phyloP scores from a whole-genome alignment of 106 monocot genomes.

The Acorus calamus region DNA sequence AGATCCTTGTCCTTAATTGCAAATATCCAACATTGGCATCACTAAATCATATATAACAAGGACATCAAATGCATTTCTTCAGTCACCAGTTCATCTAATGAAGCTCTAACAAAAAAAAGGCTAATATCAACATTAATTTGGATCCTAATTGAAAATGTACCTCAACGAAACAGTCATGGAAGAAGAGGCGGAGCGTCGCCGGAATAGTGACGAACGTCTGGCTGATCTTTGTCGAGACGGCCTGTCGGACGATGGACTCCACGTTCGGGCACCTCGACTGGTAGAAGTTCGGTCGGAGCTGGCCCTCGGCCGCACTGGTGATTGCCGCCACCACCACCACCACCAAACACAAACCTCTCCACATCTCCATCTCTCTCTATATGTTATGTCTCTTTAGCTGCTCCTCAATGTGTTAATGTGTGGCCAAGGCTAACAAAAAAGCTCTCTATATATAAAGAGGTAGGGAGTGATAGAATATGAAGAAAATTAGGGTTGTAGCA shows the following conservation, averaged over 20 bases:
- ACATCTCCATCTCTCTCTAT: conserved; percentile 2
- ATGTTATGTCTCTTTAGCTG: too few species aligned
- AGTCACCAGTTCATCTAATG: too few species aligned
- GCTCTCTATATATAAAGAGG: neutral
- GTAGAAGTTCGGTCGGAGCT: conserved; percentile 26
- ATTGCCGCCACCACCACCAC: neutral
- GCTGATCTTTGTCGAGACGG: conserved; percentile 30
- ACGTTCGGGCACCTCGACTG: conserved; percentile 29
- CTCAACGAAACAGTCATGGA: conserved; percentile 50
- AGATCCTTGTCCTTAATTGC: too few species aligned
- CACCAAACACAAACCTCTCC: neutral
- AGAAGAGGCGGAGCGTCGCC: conserved; percentile 45
- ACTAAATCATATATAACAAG: too few species aligned
- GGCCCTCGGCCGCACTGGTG: conserved; percentile 2
- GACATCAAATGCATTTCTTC: too few species aligned
- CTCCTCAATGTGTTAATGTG: too few species aligned
- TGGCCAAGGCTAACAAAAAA: too few species aligned
- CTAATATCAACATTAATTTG: neutral
- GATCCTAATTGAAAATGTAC: conserved; percentile 10
- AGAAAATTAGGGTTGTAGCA: neutral
- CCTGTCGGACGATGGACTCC: conserved; percentile 26
- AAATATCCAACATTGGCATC: too few species aligned
- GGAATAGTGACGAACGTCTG: conserved; percentile 47
- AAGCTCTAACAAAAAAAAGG: neutral
- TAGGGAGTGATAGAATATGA: neutral